Conservation (phyloP, 2,329 filamentous ascomycete species). For the Fusarium cicatricum region DNA sequence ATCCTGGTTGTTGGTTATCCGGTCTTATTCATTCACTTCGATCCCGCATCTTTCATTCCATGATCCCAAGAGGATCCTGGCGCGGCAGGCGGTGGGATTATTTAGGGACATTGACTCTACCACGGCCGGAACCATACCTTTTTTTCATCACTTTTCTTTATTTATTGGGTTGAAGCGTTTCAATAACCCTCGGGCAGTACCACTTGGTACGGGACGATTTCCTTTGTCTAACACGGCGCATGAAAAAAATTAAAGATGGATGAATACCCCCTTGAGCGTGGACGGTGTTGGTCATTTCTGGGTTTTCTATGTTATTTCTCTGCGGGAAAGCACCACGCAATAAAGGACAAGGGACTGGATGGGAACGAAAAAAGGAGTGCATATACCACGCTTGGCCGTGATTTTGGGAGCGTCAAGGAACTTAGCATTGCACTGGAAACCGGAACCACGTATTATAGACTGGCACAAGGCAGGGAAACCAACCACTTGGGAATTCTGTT, state of each 20-base stretch:
- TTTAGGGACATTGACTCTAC: slow-evolving; percentile 27
- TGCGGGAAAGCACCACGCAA: slow-evolving; percentile 25
- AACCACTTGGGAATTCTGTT: slow-evolving; percentile 38
- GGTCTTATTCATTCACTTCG: slow-evolving; percentile 6
- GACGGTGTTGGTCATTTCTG: slow-evolving; percentile 39
- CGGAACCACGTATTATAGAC: slow-evolving; percentile 42
- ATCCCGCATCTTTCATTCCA: slow-evolving; percentile 24
- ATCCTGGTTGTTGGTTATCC: slow-evolving; percentile 15
- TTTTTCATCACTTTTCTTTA: neutral
- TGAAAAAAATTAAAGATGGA: slow-evolving; percentile 45
- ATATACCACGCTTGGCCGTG: slow-evolving; percentile 41
- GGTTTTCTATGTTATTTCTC: slow-evolving; percentile 32
- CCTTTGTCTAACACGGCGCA: slow-evolving; percentile 42
- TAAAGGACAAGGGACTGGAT: slow-evolving; percentile 24
- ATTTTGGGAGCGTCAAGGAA: slow-evolving; percentile 34
- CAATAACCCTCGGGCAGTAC: slow-evolving; percentile 35
- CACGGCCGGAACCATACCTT: slow-evolving; percentile 19
- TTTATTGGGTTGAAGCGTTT: slow-evolving; percentile 30
- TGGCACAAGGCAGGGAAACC: slow-evolving; percentile 38
- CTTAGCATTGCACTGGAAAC: slow-evolving; percentile 39
- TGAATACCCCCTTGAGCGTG: slow-evolving; percentile 44
- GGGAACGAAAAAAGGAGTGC: slow-evolving; percentile 41
- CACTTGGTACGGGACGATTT: slow-evolving; percentile 31
- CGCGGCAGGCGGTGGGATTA: slow-evolving; percentile 30
- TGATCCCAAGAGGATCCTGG: slow-evolving; percentile 34